phyloP scores from a whole-genome alignment of 2,329 filamentous ascomycete species.

The Tolypocladium amazonense region DNA sequence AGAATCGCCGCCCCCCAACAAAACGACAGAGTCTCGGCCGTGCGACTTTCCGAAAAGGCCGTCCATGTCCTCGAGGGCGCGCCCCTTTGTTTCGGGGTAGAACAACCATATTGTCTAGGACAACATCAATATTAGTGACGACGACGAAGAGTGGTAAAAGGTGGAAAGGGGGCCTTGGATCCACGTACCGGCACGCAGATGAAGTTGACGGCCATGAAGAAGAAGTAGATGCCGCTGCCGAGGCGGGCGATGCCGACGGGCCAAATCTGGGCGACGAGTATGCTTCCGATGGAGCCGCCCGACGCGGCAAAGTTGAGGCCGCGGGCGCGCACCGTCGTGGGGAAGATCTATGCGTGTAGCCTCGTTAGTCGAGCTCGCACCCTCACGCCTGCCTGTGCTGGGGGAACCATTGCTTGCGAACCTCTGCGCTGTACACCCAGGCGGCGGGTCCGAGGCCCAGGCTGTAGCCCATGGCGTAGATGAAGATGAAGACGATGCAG shows the following conservation, averaged over 20 bases:
- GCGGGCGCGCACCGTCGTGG: conserved; percentile 43
- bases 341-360: conserved; percentile 33
- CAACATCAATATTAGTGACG: background rate
- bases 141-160: too few species aligned
- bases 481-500: conserved; percentile 45
- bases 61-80: conserved; percentile 33
- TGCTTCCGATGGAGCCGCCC: conserved; percentile 42
- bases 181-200: conserved; percentile 5
- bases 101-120: conserved; percentile 26
- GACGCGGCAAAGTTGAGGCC: conserved; percentile 46
- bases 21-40: background rate
- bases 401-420: conserved; percentile 12
- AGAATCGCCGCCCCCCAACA: background rate
- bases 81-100: conserved; percentile 34
- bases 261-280: conserved; percentile 44
- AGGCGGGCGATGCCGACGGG: conserved; percentile 39
- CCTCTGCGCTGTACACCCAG: conserved; percentile 51
- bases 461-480: conserved; percentile 48
- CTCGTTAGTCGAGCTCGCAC: background rate
- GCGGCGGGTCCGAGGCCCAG: conserved; percentile 45
- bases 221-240: conserved; percentile 43
- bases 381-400: background rate
- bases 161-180: background rate
- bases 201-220: conserved; percentile 33
- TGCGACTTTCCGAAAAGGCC: conserved; percentile 21